Evolutionary conservation across 805 yeast genomes (phyloP).

Genomic region (Blastobotrys mokoenaii): DNA sequence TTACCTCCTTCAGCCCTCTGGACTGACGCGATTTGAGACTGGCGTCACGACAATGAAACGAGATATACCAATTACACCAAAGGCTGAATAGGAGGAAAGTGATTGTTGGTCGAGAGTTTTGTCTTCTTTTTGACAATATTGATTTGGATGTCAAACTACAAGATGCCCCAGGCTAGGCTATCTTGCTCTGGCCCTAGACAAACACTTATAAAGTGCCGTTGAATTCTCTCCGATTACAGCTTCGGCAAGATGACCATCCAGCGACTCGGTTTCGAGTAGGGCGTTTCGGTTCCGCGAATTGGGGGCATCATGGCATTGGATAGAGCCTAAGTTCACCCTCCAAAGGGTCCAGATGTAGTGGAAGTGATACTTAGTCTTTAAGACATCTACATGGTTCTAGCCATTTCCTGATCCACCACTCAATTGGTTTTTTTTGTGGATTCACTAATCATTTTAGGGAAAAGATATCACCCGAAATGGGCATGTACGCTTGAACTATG

Average conservation of each 20-base stretch:
- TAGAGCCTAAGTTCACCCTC: too few species aligned
- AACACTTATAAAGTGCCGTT: too few species aligned
- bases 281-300: conserved; percentile 74
- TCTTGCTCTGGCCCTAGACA: too few species aligned
- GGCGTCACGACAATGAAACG: too few species aligned
- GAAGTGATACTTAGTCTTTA: conserved; percentile 54
- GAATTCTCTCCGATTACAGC: not conserved
- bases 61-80: too few species aligned
- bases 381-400: conserved; percentile 45
- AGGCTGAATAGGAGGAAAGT: too few species aligned
- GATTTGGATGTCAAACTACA: too few species aligned
- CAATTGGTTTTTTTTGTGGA: not conserved
- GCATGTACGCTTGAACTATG: conserved; percentile 52
- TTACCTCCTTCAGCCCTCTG: too few species aligned
- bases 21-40: too few species aligned
- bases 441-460: conserved; percentile 28
- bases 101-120: too few species aligned
- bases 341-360: conserved; percentile 63
- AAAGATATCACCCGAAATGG: conserved; percentile 46
- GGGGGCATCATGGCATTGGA: conserved; percentile 77
- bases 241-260: conserved; percentile 30
- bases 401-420: not conserved
- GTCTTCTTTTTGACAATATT: too few species aligned
- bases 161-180: too few species aligned
- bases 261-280: conserved; percentile 68